Evolutionary conservation across 345 rosid genomes (phyloP).

Genomic region (Mallotus nudiflorus): DNA sequence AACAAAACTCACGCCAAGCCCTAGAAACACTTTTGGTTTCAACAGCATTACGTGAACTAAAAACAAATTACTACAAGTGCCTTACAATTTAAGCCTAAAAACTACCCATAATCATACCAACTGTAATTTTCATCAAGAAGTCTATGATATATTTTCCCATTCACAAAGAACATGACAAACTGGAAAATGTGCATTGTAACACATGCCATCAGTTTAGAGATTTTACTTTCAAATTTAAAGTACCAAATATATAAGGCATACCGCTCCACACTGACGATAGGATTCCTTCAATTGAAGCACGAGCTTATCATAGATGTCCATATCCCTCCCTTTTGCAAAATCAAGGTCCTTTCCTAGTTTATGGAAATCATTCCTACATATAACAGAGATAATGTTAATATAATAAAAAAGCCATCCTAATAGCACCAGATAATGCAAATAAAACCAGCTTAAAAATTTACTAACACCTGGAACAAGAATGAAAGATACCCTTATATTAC

Average conservation of each 20-base stretch:
- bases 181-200: not conserved
- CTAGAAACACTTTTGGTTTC: not conserved
- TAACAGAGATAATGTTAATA: slow-evolving; percentile 5
- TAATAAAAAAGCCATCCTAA: not conserved
- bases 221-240: not conserved
- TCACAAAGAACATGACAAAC: not conserved
- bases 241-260: slow-evolving; percentile 25
- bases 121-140: not conserved
- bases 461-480: not conserved
- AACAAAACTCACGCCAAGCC: not conserved
- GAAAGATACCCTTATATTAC: slow-evolving; percentile 37
- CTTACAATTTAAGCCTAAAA: not conserved
- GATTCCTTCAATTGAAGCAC: slow-evolving; percentile 63
- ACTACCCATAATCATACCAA: not conserved
- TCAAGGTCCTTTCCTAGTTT: slow-evolving; percentile 79
- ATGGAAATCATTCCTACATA: slow-evolving; percentile 61
- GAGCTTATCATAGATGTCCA: slow-evolving; percentile 58
- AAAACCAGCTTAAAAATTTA: slow-evolving; percentile 6
- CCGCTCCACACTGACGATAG: slow-evolving; percentile 63
- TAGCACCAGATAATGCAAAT: not conserved
- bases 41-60: not conserved
- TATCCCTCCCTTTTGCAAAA: slow-evolving; percentile 64
- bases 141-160: not conserved
- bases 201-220: not conserved
- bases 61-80: not conserved